Conservation (phyloP, 2,329 filamentous ascomycete species). For the Claviceps arundinis region DNA sequence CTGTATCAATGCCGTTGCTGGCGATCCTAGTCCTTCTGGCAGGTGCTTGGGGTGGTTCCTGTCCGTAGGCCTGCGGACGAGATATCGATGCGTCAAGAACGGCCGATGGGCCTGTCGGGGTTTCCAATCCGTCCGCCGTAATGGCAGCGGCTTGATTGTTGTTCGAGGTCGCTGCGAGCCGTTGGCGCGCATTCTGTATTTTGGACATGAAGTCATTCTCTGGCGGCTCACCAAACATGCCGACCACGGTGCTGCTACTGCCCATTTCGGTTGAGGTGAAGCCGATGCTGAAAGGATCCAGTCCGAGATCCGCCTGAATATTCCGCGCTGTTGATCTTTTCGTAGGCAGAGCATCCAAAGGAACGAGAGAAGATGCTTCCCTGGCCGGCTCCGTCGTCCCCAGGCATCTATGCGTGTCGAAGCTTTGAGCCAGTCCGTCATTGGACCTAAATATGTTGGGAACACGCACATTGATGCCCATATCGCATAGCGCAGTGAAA, state of each 20-base stretch:
- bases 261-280: constrained; percentile 27
- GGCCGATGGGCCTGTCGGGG: constrained; percentile 29
- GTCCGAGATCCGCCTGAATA: constrained; percentile 21
- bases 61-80: constrained; percentile 12
- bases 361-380: constrained; percentile 18
- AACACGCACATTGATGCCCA: constrained; percentile 67
- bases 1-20: constrained; percentile 38
- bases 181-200: constrained; percentile 37
- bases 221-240: constrained; percentile 26
- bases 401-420: constrained; percentile 24
- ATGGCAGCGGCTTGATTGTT: constrained; percentile 19
- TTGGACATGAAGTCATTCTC: constrained; percentile 44
- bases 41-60: constrained; percentile 40
- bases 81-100: constrained; percentile 11
- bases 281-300: constrained; percentile 40
- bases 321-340: constrained; percentile 29
- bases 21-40: constrained; percentile 39
- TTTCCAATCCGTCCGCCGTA: constrained; percentile 50
- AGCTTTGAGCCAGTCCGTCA: constrained; percentile 34
- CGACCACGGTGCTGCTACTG: constrained; percentile 24
- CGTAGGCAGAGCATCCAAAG: constrained; percentile 24
- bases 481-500: constrained; percentile 78
- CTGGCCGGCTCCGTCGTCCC: constrained; percentile 19
- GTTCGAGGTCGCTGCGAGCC: constrained; percentile 26
- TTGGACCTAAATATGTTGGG: constrained; percentile 77